Conservation (phyloP, 345 rosid genomes). For the Rhodamnia rubescens region DNA sequence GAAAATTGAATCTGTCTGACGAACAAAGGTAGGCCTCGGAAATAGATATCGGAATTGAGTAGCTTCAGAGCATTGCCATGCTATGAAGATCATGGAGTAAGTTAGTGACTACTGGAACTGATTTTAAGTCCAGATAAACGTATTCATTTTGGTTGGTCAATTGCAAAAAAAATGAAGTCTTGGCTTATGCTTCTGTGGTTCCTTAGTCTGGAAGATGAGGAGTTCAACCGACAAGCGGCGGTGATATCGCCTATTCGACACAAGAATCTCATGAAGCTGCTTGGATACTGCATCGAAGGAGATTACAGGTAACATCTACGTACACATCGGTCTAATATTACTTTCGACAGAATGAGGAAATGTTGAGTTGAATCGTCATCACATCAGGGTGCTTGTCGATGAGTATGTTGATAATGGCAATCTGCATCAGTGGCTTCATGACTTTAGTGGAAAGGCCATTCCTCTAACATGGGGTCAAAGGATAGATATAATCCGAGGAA, state of each 20-base stretch:
- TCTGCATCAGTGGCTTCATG: constrained; percentile 74
- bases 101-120: not conserved
- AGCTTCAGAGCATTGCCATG: not conserved
- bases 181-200: not conserved
- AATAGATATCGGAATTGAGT: not conserved
- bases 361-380: not conserved
- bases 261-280: constrained; percentile 52
- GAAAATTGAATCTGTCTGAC: not conserved
- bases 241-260: constrained; percentile 41
- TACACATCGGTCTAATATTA: not conserved
- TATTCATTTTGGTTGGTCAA: not conserved
- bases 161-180: not conserved
- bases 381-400: constrained; percentile 51
- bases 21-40: not conserved
- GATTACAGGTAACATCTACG: constrained; percentile 32
- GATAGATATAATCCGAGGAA: constrained; percentile 56
- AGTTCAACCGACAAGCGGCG: constrained; percentile 37
- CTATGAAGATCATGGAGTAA: not conserved
- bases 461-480: constrained; percentile 50
- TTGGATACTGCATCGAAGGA: constrained; percentile 58
- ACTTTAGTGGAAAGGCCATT: constrained; percentile 18
- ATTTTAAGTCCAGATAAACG: not conserved
- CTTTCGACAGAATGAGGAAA: not conserved
- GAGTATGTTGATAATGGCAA: constrained; percentile 64
- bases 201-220: constrained; percentile 13